Conservation (phyloP, 1,284 basidiomycete species). For the Papiliotrema nemorosa region DNA sequence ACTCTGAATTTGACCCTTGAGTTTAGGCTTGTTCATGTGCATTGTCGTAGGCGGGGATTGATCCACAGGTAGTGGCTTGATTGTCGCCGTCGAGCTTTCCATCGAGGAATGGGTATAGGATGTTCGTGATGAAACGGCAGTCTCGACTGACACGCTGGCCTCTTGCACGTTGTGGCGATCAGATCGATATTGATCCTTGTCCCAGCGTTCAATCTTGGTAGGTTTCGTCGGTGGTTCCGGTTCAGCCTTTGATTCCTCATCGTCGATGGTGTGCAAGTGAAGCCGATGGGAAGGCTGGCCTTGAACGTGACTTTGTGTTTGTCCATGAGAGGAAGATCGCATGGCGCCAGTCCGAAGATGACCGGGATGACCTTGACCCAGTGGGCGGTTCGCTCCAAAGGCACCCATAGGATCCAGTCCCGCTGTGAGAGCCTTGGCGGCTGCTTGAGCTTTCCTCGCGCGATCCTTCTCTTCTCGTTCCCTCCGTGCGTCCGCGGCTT, state of each 20-base stretch:
- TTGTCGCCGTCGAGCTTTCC: background rate
- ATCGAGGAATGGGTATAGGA: background rate
- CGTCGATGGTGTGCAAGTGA: background rate
- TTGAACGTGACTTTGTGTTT: background rate
- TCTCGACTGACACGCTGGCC: slow-evolving; percentile 1
- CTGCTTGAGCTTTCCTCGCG: slow-evolving; percentile 21
- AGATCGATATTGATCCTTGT: background rate
- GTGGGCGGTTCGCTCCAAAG: slow-evolving; percentile 22
- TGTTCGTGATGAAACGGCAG: slow-evolving; percentile 4
- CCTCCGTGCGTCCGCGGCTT: slow-evolving; percentile 14
- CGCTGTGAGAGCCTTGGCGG: slow-evolving; percentile 30
- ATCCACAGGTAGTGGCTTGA: slow-evolving; percentile 7
- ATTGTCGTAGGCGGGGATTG: no score
- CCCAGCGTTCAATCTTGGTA: no score
- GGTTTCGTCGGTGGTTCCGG: background rate
- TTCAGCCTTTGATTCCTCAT: background rate
- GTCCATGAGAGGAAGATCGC: background rate
- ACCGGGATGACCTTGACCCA: background rate
- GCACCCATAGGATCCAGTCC: slow-evolving; percentile 33
- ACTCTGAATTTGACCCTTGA: slow-evolving; percentile 45
- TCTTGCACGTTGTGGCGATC: background rate
- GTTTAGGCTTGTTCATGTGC: slow-evolving; percentile 39
- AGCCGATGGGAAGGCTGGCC: background rate
- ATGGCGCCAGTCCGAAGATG: background rate
- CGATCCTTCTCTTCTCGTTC: slow-evolving; percentile 7